phyloP scores from a whole-genome alignment of 331 rosid genomes.

The Cucumis variabilis region DNA sequence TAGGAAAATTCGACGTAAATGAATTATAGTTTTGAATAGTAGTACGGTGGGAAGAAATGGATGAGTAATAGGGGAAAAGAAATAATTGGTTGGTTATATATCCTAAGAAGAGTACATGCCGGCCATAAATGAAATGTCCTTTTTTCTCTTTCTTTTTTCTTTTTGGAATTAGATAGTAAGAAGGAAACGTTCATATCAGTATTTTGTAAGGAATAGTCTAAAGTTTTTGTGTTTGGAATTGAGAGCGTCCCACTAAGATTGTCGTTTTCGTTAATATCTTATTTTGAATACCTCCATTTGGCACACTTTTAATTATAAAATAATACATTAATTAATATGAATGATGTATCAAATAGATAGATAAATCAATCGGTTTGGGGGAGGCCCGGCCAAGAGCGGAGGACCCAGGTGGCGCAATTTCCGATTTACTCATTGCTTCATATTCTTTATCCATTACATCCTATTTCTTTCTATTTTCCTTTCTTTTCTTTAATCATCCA shows the following conservation, averaged over 20 bases:
- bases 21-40: not conserved
- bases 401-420: slow-evolving; percentile 3
- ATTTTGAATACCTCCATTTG: not conserved
- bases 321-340: not conserved
- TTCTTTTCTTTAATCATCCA: too few relatives aligned
- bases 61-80: not conserved
- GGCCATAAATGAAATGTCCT: not conserved
- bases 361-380: too few relatives aligned
- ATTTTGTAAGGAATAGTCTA: not conserved
- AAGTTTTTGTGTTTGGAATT: not conserved
- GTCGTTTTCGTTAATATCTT: slow-evolving; percentile 16
- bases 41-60: not conserved
- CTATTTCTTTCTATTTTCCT: too few relatives aligned
- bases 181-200: not conserved
- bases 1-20: not conserved
- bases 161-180: not conserved
- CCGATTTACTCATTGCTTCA: not conserved
- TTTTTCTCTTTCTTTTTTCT: not conserved
- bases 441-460: not conserved
- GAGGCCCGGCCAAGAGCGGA: not conserved
- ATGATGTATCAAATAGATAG: too few relatives aligned
- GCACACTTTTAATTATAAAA: not conserved
- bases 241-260: not conserved
- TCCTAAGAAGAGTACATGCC: not conserved
- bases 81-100: not conserved